Conservation (phyloP, 2,329 filamentous ascomycete genomes). For the Trichoderma brevicompactum region DNA sequence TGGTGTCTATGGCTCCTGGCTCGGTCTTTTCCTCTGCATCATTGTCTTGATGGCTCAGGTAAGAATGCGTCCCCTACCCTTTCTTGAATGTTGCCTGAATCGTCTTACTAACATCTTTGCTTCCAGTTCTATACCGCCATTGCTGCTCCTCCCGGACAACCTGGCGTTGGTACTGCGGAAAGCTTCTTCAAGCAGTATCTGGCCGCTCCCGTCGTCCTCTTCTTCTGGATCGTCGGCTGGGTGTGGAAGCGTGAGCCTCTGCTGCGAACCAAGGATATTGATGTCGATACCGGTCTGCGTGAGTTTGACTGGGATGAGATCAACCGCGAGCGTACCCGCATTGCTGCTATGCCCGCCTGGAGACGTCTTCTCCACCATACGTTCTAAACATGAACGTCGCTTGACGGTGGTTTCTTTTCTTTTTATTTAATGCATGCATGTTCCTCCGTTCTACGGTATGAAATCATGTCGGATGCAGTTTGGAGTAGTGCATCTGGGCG, state of each 20-base stretch:
- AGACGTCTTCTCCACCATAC: conserved; percentile 45
- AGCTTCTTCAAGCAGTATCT: conserved; percentile 62
- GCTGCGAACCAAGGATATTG: conserved; percentile 63
- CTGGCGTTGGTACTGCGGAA: conserved; percentile 48
- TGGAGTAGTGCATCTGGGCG: background rate
- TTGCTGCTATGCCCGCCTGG: conserved; percentile 59
- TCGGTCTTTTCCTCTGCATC: conserved; percentile 62
- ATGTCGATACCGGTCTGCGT: conserved; percentile 68
- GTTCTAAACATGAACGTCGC: conserved; percentile 39
- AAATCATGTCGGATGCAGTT: conserved; percentile 9
- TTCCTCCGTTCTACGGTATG: conserved; percentile 15
- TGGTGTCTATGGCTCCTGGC: conserved; percentile 67
- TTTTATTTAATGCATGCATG: background rate
- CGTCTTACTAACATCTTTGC: conserved; percentile 22
- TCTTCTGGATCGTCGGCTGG: conserved; percentile 63
- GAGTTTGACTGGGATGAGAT: conserved; percentile 69
- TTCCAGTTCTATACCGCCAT: conserved; percentile 57
- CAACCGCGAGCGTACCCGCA: conserved; percentile 56
- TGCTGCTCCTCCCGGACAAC: conserved; percentile 39
- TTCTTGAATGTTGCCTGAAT: background rate
- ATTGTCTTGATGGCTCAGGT: conserved; percentile 60
- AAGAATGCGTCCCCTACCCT: conserved; percentile 34
- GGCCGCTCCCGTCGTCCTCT: conserved; percentile 57
- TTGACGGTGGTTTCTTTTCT: background rate
- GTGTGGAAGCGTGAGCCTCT: conserved; percentile 69